Conservation (phyloP, 2,329 filamentous ascomycete species). For the Aspergillus sp. region DNA sequence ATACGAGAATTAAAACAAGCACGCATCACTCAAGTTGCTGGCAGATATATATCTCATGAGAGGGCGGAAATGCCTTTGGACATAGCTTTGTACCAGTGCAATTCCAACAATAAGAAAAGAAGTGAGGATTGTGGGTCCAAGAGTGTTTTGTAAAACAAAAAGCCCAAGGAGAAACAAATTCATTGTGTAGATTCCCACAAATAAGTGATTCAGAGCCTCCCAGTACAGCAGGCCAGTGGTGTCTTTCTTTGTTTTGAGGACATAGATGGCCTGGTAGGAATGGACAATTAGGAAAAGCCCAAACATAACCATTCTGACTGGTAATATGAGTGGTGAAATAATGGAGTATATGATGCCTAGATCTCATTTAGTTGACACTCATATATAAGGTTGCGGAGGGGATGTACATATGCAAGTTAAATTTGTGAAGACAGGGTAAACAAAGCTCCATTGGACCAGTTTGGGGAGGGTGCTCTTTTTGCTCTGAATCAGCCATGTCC, state of each 20-base stretch:
- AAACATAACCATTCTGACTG: constrained; percentile 2
- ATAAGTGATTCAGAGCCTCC: constrained; percentile 6
- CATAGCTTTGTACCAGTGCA: not conserved
- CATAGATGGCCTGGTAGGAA: constrained; percentile 3
- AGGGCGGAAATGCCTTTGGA: not conserved
- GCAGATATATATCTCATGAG: not conserved
- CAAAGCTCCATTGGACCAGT: constrained; percentile 4
- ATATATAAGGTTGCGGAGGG: not conserved
- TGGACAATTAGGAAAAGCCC: constrained; percentile 2
- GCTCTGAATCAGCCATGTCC: not conserved
- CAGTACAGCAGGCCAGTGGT: constrained; percentile 7
- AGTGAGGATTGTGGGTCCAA: not conserved
- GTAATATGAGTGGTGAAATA: constrained; percentile 6
- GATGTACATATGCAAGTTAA: constrained; percentile 7
- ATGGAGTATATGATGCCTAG: constrained; percentile 6
- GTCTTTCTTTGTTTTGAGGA: not conserved
- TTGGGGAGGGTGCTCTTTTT: not conserved
- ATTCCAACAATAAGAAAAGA: not conserved
- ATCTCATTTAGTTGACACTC: not conserved
- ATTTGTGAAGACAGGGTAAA: constrained; percentile 9
- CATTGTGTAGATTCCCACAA: constrained; percentile 7
- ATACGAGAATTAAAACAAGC: no score
- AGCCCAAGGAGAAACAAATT: constrained; percentile 6
- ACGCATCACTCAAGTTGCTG: not conserved
- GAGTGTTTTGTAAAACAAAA: constrained; percentile 2